phyloP scores from a whole-genome alignment of 257 asterid genomes.

The Salvia miltiorrhiza region DNA sequence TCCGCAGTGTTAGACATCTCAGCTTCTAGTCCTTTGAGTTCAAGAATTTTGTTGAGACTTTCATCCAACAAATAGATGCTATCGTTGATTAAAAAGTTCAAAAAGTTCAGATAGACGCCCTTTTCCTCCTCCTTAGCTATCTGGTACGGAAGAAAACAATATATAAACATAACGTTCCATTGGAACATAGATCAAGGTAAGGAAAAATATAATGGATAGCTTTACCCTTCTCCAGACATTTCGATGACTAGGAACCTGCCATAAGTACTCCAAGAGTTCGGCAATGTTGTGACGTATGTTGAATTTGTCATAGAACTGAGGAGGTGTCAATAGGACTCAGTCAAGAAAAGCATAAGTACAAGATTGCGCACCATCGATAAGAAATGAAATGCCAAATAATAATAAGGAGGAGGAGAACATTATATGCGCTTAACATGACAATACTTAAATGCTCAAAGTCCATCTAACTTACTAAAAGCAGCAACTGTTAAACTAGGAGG shows the following conservation, averaged over 20 bases:
- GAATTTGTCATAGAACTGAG: slow-evolving; percentile 97
- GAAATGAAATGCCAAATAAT: background rate
- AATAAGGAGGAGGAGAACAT: background rate
- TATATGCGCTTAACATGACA: background rate
- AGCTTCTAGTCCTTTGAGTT: slow-evolving; percentile 88
- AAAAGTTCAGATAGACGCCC: slow-evolving; percentile 88
- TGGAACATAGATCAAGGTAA: background rate
- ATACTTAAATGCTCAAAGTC: background rate
- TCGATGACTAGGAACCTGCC: slow-evolving; percentile 99
- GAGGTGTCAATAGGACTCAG: slow-evolving; percentile 20
- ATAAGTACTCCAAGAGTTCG: slow-evolving; percentile 90
- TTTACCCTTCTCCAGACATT: slow-evolving; percentile 94
- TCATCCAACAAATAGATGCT: slow-evolving; percentile 94
- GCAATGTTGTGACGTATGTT: slow-evolving; percentile 99
- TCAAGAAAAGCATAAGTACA: slow-evolving; percentile 19
- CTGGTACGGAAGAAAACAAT: slow-evolving; percentile 30
- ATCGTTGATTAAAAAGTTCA: slow-evolving; percentile 89
- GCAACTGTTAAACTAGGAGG: background rate
- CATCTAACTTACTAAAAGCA: slow-evolving; percentile 1
- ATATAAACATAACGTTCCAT: slow-evolving; percentile 4
- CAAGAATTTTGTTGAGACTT: slow-evolving; percentile 96
- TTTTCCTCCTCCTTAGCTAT: slow-evolving; percentile 98
- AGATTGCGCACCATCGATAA: background rate
- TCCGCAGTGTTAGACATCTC: slow-evolving; percentile 92
- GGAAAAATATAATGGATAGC: slow-evolving; percentile 8